Conservation (phyloP, 2,329 filamentous ascomycete species). For the Cladosporium austrohemisphaericum region DNA sequence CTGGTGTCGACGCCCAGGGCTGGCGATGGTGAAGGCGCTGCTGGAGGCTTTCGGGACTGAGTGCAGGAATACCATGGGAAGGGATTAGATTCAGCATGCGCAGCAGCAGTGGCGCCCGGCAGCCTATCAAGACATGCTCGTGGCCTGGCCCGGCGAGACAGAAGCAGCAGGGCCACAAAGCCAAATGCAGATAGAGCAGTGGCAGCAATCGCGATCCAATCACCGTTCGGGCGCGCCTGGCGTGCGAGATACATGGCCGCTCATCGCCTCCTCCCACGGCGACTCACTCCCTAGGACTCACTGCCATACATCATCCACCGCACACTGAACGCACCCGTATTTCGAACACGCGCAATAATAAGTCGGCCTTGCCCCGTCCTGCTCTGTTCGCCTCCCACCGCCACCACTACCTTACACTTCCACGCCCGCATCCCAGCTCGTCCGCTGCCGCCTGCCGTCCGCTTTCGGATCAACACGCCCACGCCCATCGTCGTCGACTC, state of each 20-base stretch:
- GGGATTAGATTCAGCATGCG: constrained; percentile 1
- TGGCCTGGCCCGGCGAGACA: neutral
- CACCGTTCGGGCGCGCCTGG: neutral
- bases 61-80: constrained; percentile 5
- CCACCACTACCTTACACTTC: neutral
- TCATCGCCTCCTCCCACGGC: too few species aligned
- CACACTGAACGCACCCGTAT: too few species aligned
- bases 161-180: neutral
- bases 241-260: too few species aligned
- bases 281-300: too few species aligned
- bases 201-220: neutral
- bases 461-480: constrained; percentile 3
- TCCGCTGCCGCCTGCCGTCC: constrained; percentile 8
- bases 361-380: neutral
- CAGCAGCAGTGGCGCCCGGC: neutral
- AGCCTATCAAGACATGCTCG: constrained; percentile 10
- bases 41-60: neutral
- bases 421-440: constrained; percentile 5
- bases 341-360: constrained; percentile 7
- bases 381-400: neutral
- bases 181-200: neutral
- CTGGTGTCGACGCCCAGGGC: too few species aligned
- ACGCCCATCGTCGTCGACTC: constrained; percentile 12
- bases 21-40: neutral
- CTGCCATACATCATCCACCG: too few species aligned